Conservation (phyloP, 306 rosid species). For the Boehmeria nivea region DNA sequence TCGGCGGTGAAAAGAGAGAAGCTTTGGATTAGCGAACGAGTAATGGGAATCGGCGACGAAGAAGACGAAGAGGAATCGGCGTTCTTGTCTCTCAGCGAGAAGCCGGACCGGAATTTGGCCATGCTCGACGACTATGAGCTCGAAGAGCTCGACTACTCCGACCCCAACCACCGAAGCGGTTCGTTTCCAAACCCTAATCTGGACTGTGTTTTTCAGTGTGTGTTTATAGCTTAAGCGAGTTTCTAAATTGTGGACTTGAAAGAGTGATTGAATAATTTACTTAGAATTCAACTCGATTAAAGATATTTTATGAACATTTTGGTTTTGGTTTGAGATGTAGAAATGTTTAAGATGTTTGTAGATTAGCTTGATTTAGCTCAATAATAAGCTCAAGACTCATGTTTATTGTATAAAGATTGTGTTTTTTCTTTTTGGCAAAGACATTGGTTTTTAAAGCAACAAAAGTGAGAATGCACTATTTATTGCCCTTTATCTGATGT, state of each 20-base stretch:
- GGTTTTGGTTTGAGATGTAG: no score
- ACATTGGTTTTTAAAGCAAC: no score
- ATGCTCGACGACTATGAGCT: slow-evolving; percentile 75
- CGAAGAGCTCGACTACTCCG: slow-evolving; percentile 54
- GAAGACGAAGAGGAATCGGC: slow-evolving; percentile 51
- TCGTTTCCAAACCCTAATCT: slow-evolving; percentile 11
- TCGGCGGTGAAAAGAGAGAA: slow-evolving; percentile 14
- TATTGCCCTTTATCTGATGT: no score
- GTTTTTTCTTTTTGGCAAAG: no score
- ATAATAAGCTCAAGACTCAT: no score
- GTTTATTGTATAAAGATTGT: no score
- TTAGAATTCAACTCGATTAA: no score
- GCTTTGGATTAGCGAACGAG: slow-evolving; percentile 21
- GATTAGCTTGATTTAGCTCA: no score
- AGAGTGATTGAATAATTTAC: no score
- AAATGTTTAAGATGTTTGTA: no score
- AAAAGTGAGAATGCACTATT: no score
- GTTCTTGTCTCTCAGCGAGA: slow-evolving; percentile 67
- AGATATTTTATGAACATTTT: no score
- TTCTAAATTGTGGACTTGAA: not conserved
- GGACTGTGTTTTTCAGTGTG: not conserved
- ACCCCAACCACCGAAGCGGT: slow-evolving; percentile 80
- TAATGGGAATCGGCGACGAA: slow-evolving; percentile 9
- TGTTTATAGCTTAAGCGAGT: not conserved
- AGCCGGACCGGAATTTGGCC: slow-evolving; percentile 70